Percentiles rank a stretch among this genome's conserved stretches.
phyloP scores from a whole-genome alignment of 2,329 filamentous ascomycete genomes.

The Aspergillus quadricinctus region DNA sequence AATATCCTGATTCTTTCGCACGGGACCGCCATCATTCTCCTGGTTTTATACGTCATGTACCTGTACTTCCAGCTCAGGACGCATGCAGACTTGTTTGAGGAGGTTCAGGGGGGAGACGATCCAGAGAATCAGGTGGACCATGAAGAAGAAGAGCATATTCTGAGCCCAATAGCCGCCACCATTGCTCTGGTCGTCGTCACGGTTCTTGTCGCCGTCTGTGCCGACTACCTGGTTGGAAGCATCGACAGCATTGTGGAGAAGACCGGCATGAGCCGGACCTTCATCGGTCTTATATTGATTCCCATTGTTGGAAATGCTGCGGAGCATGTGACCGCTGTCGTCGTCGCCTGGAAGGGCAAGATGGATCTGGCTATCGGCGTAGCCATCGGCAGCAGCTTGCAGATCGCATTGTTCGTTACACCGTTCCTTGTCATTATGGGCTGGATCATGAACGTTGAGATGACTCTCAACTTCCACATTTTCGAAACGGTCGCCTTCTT shows the following conservation, averaged over 20 bases:
- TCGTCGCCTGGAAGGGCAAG: slow-evolving; percentile 72
- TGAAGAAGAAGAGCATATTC: slow-evolving; percentile 49
- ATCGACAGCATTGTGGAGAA: slow-evolving; percentile 68
- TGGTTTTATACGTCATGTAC: slow-evolving; percentile 71
- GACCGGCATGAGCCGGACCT: slow-evolving; percentile 71
- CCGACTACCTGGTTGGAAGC: slow-evolving; percentile 71
- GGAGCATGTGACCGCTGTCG: slow-evolving; percentile 76
- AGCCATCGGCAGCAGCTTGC: slow-evolving; percentile 75
- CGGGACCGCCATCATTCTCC: slow-evolving; percentile 70
- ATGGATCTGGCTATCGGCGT: slow-evolving; percentile 68
- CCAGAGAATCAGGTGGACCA: slow-evolving; percentile 30
- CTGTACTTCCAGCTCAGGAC: slow-evolving; percentile 74
- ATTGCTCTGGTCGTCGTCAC: slow-evolving; percentile 67
- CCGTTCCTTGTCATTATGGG: slow-evolving; percentile 75
- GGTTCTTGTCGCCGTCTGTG: slow-evolving; percentile 66
- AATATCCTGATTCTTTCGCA: slow-evolving; percentile 70
- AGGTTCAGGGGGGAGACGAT: slow-evolving; percentile 39
- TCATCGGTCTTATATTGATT: slow-evolving; percentile 74
- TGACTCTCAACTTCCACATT: slow-evolving; percentile 77
- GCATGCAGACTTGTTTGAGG: slow-evolving; percentile 68
- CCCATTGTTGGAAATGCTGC: slow-evolving; percentile 78
- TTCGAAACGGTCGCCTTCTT: slow-evolving; percentile 77
- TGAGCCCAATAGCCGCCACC: slow-evolving; percentile 61
- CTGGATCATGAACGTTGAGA: slow-evolving; percentile 68
- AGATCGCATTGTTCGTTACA: slow-evolving; percentile 77